phyloP scores from a whole-genome alignment of 768 basidiomycete species.

The Clitopilus passeckerianus region DNA sequence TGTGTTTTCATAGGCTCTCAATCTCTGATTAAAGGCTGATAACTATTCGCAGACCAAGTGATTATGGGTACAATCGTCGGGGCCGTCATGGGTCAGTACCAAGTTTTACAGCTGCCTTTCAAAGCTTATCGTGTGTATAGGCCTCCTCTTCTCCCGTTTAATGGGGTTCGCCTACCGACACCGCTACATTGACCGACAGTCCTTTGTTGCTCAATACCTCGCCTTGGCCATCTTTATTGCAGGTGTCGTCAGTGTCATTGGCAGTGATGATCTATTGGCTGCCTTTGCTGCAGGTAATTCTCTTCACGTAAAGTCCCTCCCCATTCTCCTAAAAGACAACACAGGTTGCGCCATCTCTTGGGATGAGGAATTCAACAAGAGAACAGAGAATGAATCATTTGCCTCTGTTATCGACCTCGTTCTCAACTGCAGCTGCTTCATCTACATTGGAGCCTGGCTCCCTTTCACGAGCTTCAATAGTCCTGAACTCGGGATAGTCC shows the following conservation, averaged over 20 bases:
- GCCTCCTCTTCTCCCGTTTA: constrained; percentile 61
- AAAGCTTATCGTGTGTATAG: constrained; percentile 23
- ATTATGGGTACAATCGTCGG: constrained; percentile 71
- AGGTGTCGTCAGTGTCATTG: constrained; percentile 77
- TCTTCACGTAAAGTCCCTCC: not conserved
- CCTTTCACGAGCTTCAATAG: constrained; percentile 57
- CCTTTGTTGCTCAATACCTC: constrained; percentile 82
- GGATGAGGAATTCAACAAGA: constrained; percentile 80
- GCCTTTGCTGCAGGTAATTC: constrained; percentile 74
- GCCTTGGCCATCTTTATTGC: constrained; percentile 68
- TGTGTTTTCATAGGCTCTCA: constrained; percentile 1
- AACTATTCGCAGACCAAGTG: constrained; percentile 61
- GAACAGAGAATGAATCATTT: constrained; percentile 83
- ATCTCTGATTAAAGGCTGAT: not conserved
- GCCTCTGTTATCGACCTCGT: constrained; percentile 89
- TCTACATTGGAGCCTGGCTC: constrained; percentile 87
- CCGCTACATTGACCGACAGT: constrained; percentile 73
- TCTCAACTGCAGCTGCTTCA: constrained; percentile 74
- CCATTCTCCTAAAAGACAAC: constrained; percentile 5
- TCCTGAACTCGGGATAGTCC: constrained; percentile 53
- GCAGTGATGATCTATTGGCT: constrained; percentile 85
- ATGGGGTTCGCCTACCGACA: constrained; percentile 66
- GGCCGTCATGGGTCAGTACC: constrained; percentile 25
- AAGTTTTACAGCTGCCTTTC: not conserved
- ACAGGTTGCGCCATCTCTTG: constrained; percentile 87